A percentile compares a stretch with the other conserved stretches of the same genome.
These are phyloP conservation scores for Didymella segeticola DNA, from an alignment of 2,329 filamentous ascomycete species.

Conservation along the genomic window DNA sequence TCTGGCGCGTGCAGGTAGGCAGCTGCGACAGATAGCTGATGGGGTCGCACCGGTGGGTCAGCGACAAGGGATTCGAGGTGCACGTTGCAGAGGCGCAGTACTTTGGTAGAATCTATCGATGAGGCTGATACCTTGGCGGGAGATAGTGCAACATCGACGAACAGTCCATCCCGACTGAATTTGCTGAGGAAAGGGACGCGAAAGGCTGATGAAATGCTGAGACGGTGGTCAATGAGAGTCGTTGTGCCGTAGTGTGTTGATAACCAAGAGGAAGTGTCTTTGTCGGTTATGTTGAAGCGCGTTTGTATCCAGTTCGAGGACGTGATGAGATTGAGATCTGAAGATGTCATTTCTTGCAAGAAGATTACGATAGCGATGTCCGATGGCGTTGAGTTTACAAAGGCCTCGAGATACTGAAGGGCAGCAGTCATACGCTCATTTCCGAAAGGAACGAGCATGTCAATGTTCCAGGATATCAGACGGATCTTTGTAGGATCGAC, in stretches of 20 bases:
- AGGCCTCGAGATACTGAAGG: conserved; percentile 47
- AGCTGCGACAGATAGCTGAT: conserved; percentile 56
- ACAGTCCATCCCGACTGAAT: conserved; percentile 63
- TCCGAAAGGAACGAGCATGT: conserved; percentile 51
- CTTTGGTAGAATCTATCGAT: not conserved
- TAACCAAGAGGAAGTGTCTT: conserved; percentile 54
- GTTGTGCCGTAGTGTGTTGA: conserved; percentile 59
- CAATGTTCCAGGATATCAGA: conserved; percentile 59
- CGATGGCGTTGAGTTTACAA: conserved; percentile 30
- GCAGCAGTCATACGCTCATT: conserved; percentile 53
- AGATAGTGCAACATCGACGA: conserved; percentile 57
- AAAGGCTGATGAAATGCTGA: conserved; percentile 56
- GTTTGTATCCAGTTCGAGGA: conserved; percentile 56
- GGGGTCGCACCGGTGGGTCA: conserved; percentile 57
- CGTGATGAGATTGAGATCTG: conserved; percentile 56
- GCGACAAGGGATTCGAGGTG: conserved; percentile 64
- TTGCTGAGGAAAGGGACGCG: conserved; percentile 59
- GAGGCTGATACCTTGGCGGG: not conserved
- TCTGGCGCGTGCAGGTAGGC: conserved; percentile 50
- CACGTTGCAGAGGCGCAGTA: conserved; percentile 61
- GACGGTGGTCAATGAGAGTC: conserved; percentile 58
- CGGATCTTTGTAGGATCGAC: conserved; percentile 23
- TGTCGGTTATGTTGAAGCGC: conserved; percentile 58
- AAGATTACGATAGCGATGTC: conserved; percentile 53
- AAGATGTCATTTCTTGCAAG: conserved; percentile 60